Base-by-base conservation (phyloP, 345 rosid genomes). In the Trapa incisa region DNA sequence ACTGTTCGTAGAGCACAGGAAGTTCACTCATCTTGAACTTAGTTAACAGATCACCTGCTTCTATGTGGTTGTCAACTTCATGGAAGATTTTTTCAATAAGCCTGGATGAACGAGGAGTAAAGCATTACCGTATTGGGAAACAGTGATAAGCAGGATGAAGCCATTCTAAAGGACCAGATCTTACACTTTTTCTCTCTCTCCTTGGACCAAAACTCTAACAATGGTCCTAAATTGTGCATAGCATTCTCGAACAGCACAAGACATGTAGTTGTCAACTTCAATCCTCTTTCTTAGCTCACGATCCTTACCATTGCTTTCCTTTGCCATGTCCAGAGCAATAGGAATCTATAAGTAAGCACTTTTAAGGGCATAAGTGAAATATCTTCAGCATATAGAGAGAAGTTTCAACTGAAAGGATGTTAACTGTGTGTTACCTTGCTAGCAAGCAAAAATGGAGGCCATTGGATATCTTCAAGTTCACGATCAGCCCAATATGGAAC, bases 401-500 rank as follows among this genome's bases (percentile, higher is more conserved):
- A 5, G 32, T 37, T 29, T 17, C 37, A 16, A 2, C n/a, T 67
- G 64, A 67, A 75, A 56, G 12, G 47, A 68, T 6, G 15, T 72
- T 37, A 15, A 67, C 36, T n/a, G 13, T 50, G 48, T 37, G 37
- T 36, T 71, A 87, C 99, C 96, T 87, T 95, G 96, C 98, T 95
- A 60, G 99, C 98, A 67, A 95, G 84, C 76, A 95, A 74, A 81
- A 95, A 91, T 9, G 98, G 99, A 75, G 99, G 99, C 98, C 98
- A 95, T 68, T 95, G 99, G 68, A 80, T 87, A 48, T 86, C 84
- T 16, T 80, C 88, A 79, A 95, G 81, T 75, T 88, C 96, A 73
- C 87, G 96, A 77, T 91, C 96, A 68, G 98, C 98, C 96, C 96
- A 95, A 81, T 95, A 95, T 65, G 99, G 99, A 79, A 95, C 98